phyloP scores from a whole-genome alignment of 106 monocot genomes.

The Dendrobium catenatum region DNA sequence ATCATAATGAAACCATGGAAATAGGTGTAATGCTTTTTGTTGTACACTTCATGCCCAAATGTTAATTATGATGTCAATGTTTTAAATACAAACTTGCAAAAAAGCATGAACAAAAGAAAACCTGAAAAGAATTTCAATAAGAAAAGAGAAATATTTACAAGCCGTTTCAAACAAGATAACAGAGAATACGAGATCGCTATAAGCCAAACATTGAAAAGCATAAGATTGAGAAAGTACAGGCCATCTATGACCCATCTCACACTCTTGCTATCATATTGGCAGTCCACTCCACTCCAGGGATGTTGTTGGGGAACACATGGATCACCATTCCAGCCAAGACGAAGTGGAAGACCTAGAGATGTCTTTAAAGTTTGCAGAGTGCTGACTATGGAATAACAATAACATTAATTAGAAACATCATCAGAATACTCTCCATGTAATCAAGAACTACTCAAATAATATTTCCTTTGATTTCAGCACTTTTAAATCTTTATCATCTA shows the following conservation, averaged over 20 bases:
- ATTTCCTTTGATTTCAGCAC: neutral
- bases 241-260: conserved; percentile 85
- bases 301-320: conserved; percentile 98
- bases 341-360: conserved; percentile 75
- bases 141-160: neutral
- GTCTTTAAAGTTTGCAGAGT: conserved; percentile 67
- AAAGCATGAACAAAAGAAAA: neutral
- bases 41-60: neutral
- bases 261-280: conserved; percentile 57
- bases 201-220: conserved; percentile 15
- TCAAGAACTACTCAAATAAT: neutral
- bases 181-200: neutral
- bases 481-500: neutral
- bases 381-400: conserved; percentile 32
- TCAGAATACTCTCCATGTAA: neutral
- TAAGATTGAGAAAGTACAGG: conserved; percentile 58
- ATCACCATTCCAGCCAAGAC: conserved; percentile 98
- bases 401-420: conserved; percentile 13
- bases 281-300: conserved; percentile 98
- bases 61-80: neutral
- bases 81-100: neutral
- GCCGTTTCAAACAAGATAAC: neutral
- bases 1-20: neutral
- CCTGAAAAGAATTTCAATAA: neutral
- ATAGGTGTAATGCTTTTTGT: neutral